These are phyloP conservation scores for Umbelopsis sp. DNA, from an alignment of 371 early-diverging fungal species.

Conservation along the genomic window DNA sequence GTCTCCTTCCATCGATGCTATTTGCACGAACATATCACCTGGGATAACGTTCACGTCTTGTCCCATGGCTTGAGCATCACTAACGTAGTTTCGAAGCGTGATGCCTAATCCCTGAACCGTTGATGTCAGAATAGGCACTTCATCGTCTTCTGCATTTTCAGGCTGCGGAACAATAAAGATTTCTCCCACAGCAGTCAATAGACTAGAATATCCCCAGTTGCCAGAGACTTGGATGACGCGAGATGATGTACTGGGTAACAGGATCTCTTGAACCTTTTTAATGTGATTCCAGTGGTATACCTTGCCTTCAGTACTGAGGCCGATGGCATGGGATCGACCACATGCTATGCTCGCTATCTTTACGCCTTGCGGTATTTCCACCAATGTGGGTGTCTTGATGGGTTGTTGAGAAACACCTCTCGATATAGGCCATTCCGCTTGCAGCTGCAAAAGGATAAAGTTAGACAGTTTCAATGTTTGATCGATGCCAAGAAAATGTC, in stretches of 20 bases:
- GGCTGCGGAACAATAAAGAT: conserved; percentile 34
- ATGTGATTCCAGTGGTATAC: conserved; percentile 49
- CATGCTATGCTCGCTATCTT: conserved; percentile 24
- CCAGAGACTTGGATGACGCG: conserved; percentile 37
- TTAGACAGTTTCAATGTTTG: background rate
- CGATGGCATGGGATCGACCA: conserved; percentile 48
- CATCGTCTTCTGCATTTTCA: conserved; percentile 4
- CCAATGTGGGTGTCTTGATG: conserved; percentile 11
- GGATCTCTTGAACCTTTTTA: conserved; percentile 28
- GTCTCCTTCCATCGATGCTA: conserved; percentile 26
- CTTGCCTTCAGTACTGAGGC: conserved; percentile 32
- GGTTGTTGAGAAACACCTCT: background rate
- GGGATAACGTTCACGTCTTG: background rate
- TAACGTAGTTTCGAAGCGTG: conserved; percentile 6
- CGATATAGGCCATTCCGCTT: conserved; percentile 13
- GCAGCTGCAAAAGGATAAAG: background rate
- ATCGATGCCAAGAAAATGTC: background rate
- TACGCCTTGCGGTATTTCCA: background rate
- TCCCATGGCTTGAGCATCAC: conserved; percentile 7
- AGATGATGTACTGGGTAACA: conserved; percentile 4
- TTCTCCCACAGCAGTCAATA: conserved; percentile 32
- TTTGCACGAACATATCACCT: conserved; percentile 26
- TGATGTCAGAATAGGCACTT: background rate
- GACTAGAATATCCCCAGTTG: conserved; percentile 36
- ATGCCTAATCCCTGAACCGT: conserved; percentile 12